These are phyloP conservation scores for Gracilariopsis chorda DNA, from an alignment of 23 red algal species.

Conservation along the genomic window DNA sequence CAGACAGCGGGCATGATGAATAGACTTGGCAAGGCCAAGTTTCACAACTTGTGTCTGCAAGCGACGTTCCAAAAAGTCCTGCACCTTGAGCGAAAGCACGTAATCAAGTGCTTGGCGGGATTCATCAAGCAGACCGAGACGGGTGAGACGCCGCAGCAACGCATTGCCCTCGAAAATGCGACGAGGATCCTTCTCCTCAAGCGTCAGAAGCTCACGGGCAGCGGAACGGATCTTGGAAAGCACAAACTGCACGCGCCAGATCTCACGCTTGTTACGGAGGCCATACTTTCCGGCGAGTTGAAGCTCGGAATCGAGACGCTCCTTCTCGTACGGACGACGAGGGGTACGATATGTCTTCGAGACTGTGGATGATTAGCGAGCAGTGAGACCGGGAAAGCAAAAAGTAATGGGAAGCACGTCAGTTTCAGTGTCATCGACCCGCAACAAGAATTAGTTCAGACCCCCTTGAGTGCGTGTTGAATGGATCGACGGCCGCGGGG, in stretches of 20 bases:
- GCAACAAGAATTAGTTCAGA: not conserved
- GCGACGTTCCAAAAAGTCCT: constrained; percentile 97
- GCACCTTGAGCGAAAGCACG: constrained; percentile 97
- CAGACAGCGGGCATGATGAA: constrained; percentile 96
- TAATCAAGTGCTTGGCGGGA: constrained; percentile 90
- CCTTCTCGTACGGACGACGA: constrained; percentile 98
- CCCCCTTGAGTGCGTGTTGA: not conserved
- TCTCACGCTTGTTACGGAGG: constrained; percentile 98
- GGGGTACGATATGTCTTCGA: constrained; percentile 93
- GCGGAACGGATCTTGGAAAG: constrained; percentile 99
- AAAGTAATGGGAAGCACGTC: not conserved
- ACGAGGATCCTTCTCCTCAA: constrained; percentile 92
- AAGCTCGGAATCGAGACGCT: constrained; percentile 95
- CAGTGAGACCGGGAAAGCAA: not conserved
- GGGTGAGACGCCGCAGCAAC: constrained; percentile 89
- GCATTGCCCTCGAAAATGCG: constrained; percentile 96
- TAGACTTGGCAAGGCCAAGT: constrained; percentile 94
- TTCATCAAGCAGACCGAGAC: constrained; percentile 93
- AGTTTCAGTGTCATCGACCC: not conserved
- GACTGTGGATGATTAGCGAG: not conserved
- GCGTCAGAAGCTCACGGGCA: constrained; percentile 89
- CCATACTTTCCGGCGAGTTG: constrained; percentile 96
- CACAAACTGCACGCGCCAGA: constrained; percentile 97
- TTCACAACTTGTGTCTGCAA: constrained; percentile 99
- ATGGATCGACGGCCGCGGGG: not conserved